Percentiles rank a stretch among this genome's conserved stretches.
Conservation (phyloP, 164 flowering plant genomes). For the Santalum album region DNA sequence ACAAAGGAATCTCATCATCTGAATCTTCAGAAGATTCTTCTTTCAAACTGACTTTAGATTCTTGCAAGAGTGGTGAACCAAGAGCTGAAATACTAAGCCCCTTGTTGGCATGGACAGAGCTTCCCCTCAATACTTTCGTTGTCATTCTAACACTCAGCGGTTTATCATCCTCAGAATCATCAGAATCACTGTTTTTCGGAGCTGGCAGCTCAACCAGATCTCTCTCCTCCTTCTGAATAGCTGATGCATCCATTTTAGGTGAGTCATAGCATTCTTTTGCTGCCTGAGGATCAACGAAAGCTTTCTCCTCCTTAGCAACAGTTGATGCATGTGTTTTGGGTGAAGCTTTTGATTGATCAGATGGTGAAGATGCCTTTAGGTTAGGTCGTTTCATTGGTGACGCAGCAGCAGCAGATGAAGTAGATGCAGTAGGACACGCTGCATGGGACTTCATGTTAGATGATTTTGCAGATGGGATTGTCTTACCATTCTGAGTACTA, state of each 20-base stretch:
- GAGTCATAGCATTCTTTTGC: too few species aligned
- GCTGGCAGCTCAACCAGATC: slow-evolving; percentile 12
- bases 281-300: slow-evolving; percentile 12
- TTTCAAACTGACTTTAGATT: slow-evolving; percentile 10
- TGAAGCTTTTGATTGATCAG: slow-evolving; percentile 19
- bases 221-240: slow-evolving; percentile 20
- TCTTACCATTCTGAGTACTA: slow-evolving; percentile 33
- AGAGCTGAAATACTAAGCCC: slow-evolving; percentile 13
- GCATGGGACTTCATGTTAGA: slow-evolving; percentile 11
- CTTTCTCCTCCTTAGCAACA: slow-evolving; percentile 22
- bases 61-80: slow-evolving; percentile 4
- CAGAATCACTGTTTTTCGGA: slow-evolving; percentile 27
- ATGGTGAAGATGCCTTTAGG: slow-evolving; percentile 15
- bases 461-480: slow-evolving; percentile 16
- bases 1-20: slow-evolving; percentile 68
- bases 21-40: slow-evolving; percentile 37
- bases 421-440: slow-evolving; percentile 15
- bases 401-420: slow-evolving; percentile 25
- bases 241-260: slow-evolving; percentile 10
- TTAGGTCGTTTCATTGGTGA: slow-evolving; percentile 10
- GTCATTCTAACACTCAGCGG: slow-evolving; percentile 32
- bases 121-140: slow-evolving; percentile 14
- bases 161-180: slow-evolving; percentile 67
- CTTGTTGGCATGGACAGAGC: slow-evolving; percentile 14
- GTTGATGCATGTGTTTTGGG: slow-evolving; percentile 14